These are phyloP conservation scores for Chaetomium tenue DNA, from an alignment of 495 filamentous ascomycete species.

Conservation along the genomic window DNA sequence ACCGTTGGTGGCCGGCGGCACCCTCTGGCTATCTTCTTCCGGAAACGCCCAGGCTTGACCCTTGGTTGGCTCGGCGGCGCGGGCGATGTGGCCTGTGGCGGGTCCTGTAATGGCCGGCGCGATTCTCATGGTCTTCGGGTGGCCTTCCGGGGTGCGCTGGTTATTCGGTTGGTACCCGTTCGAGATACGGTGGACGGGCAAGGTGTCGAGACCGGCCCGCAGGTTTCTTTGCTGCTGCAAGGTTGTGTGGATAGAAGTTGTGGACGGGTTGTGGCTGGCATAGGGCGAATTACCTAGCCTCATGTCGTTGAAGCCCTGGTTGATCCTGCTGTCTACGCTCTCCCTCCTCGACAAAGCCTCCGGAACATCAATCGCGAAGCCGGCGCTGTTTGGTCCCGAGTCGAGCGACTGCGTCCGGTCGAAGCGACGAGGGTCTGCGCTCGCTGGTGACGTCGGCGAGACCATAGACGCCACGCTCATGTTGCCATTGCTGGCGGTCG, in stretches of 20 bases:
- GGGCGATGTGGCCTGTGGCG: constrained; percentile 71
- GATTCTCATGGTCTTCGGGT: constrained; percentile 54
- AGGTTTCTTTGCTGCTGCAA: constrained; percentile 54
- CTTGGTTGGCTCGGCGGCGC: constrained; percentile 75
- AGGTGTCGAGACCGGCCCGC: constrained; percentile 42
- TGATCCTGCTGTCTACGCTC: constrained; percentile 75
- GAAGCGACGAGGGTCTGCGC: constrained; percentile 39
- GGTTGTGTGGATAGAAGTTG: constrained; percentile 63
- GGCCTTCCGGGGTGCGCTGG: constrained; percentile 54
- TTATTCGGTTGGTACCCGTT: constrained; percentile 60
- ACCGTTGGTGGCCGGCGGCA: constrained; percentile 38
- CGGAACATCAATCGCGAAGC: constrained; percentile 29
- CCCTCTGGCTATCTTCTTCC: constrained; percentile 61
- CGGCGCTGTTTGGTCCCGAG: constrained; percentile 38
- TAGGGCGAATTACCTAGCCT: constrained; percentile 68
- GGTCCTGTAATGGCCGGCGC: constrained; percentile 76
- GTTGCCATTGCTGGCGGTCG: constrained; percentile 40
- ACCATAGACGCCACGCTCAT: constrained; percentile 60
- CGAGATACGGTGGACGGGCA: constrained; percentile 55
- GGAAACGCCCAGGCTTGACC: constrained; percentile 83
- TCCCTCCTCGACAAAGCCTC: constrained; percentile 61
- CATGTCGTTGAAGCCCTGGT: constrained; percentile 66
- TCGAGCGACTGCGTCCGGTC: constrained; percentile 49
- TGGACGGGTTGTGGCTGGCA: constrained; percentile 72
- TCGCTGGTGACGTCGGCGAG: constrained; percentile 50